A percentile compares a stretch with the other conserved stretches of the same genome.
phyloP scores from a whole-genome alignment of 2,329 filamentous ascomycete species.

The Paracoccidioides brasiliensis region DNA sequence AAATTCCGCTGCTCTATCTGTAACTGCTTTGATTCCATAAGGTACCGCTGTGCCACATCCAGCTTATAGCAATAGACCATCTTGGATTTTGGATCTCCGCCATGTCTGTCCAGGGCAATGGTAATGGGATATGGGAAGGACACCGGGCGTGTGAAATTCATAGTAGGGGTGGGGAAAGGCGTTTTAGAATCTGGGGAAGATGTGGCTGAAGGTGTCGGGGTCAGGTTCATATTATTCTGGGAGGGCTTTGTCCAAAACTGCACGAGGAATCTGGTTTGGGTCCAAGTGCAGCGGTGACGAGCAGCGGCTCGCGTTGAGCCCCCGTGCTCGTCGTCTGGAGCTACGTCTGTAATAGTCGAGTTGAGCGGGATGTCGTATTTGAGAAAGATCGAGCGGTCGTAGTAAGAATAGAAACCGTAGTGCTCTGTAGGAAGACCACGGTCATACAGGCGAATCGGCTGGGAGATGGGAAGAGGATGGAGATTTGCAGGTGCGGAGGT shows the following conservation, averaged over 20 bases:
- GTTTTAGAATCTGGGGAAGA: conserved; percentile 13
- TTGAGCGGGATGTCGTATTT: conserved; percentile 43
- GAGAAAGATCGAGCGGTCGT: conserved; percentile 73
- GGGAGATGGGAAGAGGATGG: conserved; percentile 53
- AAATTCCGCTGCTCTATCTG: conserved; percentile 41
- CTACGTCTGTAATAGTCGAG: conserved; percentile 25
- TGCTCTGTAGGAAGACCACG: conserved; percentile 69
- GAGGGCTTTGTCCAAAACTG: conserved; percentile 46
- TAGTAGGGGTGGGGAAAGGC: conserved; percentile 23
- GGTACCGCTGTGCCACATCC: conserved; percentile 32
- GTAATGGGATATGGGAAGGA: conserved; percentile 50
- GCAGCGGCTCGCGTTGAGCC: conserved; percentile 37
- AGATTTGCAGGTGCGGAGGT: conserved; percentile 59
- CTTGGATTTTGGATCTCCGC: conserved; percentile 41
- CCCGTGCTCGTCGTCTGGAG: conserved; percentile 37
- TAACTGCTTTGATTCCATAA: conserved; percentile 35
- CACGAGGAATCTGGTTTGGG: conserved; percentile 48
- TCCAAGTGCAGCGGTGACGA: conserved; percentile 42
- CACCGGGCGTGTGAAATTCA: conserved; percentile 39
- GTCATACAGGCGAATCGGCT: conserved; percentile 76
- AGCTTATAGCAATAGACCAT: conserved; percentile 49
- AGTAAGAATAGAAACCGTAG: conserved; percentile 91
- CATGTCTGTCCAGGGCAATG: conserved; percentile 47
- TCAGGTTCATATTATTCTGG: conserved; percentile 18
- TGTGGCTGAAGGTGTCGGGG: conserved; percentile 13